Evolutionary conservation across 306 rosid genomes (phyloP), one percentile per base, ranked within the genome.

Genomic region (Gynostemma pentaphyllum): DNA sequence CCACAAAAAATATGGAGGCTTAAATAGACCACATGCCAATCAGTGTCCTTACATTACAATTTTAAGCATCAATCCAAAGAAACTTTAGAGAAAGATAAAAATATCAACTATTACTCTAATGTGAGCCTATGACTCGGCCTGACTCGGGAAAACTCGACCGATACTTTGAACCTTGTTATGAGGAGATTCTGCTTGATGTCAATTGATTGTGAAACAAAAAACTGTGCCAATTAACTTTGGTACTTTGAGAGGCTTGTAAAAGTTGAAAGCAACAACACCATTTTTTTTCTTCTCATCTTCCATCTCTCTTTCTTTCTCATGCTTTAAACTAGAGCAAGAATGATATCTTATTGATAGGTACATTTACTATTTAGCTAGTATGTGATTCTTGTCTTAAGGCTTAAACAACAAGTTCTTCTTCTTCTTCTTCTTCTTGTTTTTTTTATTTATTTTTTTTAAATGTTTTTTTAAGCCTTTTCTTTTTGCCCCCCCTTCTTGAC

Each of bases 401-500:
- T 56, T 56, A 56, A 56, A 26, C 63, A 34, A 34, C 45, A 56
- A 56, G 63, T 32, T 56, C 45, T n/a, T n/a, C n/a, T n/a, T n/a
- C n/a, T n/a, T n/a, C n/a, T n/a, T n/a, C 24, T 57, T 32, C 24
- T 39, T 2, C 32, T 55, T 55, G 9, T 30, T 54, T 55, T 30
- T 16, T 55, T 29, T 29, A 15, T 24, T 23, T 13, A 7, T 5
- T 26, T 16, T 10, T 5, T 19, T 4, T 44, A 41, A 41, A 41
- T n/a, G n/a, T n/a, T 8, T 34, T 45, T 50, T 41, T 39, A 60
- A 18, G 29, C 27, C 65, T 62, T 62, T 55, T 30, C 44, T 55
- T 55, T n/a, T 55, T 62, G 67, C 67, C 36, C 48, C 67, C 67
- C 67, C 36, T 30, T 49, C 67, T 62, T 41, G 23, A 62, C 67